A percentile compares a stretch with the other conserved stretches of the same genome.
Evolutionary conservation across 2,329 filamentous ascomycete species (phyloP).

Genomic region (Cladosporium halotolerans): DNA sequence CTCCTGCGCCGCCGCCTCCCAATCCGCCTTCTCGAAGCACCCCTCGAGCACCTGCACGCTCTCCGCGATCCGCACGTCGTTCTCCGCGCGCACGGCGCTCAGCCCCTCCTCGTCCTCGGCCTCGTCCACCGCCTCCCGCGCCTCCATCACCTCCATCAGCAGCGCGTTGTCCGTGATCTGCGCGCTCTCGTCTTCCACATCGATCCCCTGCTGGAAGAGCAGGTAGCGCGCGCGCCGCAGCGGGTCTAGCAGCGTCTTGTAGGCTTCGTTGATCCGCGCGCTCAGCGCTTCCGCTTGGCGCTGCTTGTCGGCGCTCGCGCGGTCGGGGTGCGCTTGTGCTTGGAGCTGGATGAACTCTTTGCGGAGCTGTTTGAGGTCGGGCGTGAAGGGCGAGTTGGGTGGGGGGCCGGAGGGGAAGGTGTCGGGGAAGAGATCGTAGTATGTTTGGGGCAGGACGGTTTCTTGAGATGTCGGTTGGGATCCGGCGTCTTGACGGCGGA

Average conservation of each 20-base stretch:
- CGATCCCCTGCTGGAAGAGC: constrained; percentile 62
- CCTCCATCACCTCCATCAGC: constrained; percentile 73
- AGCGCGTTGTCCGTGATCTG: constrained; percentile 65
- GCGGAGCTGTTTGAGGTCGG: constrained; percentile 65
- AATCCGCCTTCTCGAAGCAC: constrained; percentile 61
- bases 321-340: constrained; percentile 67
- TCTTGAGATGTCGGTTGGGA: neutral
- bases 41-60: constrained; percentile 58
- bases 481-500: constrained; percentile 5
- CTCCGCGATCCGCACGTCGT: constrained; percentile 59
- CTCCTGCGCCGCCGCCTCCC: constrained; percentile 62
- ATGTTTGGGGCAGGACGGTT: constrained; percentile 40
- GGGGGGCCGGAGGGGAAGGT: constrained; percentile 74
- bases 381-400: constrained; percentile 65
- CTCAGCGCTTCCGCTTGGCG: constrained; percentile 68
- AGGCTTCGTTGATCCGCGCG: constrained; percentile 82
- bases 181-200: constrained; percentile 73
- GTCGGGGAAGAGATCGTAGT: constrained; percentile 84
- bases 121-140: constrained; percentile 55
- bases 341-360: constrained; percentile 85
- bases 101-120: constrained; percentile 57
- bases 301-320: constrained; percentile 46
- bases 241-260: constrained; percentile 74
- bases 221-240: constrained; percentile 84
- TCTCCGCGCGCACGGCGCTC: constrained; percentile 53